Evolutionary conservation across 1,284 basidiomycete genomes (phyloP).

Genomic region (Cystobasidium slooffiae): DNA sequence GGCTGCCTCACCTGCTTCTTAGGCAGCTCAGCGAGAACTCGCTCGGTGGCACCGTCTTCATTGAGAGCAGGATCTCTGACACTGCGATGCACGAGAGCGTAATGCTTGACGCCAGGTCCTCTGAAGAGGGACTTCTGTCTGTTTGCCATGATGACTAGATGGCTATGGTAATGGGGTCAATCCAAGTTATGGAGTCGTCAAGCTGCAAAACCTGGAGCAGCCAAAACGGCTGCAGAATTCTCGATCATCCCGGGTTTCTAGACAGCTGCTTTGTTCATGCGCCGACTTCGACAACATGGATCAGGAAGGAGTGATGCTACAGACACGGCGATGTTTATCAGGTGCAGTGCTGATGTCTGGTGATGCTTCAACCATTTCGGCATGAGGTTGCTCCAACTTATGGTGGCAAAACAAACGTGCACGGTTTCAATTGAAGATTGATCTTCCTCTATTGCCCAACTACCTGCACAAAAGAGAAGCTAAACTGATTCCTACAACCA

Average conservation of each 20-base stretch:
- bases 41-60: constrained; percentile 83
- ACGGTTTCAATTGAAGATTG: constrained; percentile 1
- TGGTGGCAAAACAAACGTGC: not conserved
- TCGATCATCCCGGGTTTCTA: not conserved
- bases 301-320: too few relatives aligned
- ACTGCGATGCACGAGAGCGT: constrained; percentile 95
- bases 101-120: constrained; percentile 84
- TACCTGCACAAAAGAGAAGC: not conserved
- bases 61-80: constrained; percentile 94
- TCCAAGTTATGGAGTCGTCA: not conserved
- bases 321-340: too few relatives aligned
- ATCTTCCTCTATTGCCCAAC: constrained; percentile 19
- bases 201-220: constrained; percentile 6
- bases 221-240: not conserved
- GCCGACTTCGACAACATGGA: too few relatives aligned
- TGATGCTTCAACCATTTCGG: not conserved
- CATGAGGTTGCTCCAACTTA: not conserved
- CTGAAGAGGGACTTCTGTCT: constrained; percentile 75
- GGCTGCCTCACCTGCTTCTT: constrained; percentile 58
- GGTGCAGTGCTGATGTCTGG: not conserved
- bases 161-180: not conserved
- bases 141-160: constrained; percentile 22
- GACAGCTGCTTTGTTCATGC: too few relatives aligned
- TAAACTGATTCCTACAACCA: not conserved
- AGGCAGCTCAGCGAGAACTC: constrained; percentile 83